phyloP scores from a whole-genome alignment of 768 basidiomycete genomes.

The Psilocybe cyanescens region DNA sequence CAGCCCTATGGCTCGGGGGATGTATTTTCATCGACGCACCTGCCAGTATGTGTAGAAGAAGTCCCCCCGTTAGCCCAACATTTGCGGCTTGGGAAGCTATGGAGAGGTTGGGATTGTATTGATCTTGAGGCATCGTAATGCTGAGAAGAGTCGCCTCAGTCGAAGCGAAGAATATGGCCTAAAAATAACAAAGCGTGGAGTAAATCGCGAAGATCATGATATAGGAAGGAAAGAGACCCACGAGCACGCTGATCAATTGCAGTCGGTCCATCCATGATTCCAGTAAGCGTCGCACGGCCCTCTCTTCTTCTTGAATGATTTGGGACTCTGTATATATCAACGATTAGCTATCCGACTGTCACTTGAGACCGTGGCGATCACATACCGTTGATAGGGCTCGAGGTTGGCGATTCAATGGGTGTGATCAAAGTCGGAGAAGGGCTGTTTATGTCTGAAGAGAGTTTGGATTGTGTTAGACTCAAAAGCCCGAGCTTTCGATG shows the following conservation, averaged over 20 bases:
- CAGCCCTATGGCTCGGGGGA: background rate
- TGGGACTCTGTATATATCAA: background rate
- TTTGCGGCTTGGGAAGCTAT: background rate
- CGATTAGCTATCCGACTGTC: background rate
- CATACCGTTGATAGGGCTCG: background rate
- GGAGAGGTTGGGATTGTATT: background rate
- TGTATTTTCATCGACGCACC: background rate
- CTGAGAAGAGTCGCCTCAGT: background rate
- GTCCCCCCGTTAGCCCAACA: background rate
- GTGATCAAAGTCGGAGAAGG: background rate
- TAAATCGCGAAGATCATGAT: background rate
- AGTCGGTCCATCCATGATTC: constrained; percentile 66
- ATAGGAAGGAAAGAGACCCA: constrained; percentile 29
- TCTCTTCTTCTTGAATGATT: background rate
- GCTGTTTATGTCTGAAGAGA: background rate
- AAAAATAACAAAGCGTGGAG: background rate
- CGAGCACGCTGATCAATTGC: constrained; percentile 62
- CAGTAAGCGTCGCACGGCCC: constrained; percentile 52
- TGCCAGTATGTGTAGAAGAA: constrained; percentile 1
- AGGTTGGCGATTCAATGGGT: background rate
- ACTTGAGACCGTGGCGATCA: background rate
- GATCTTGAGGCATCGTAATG: constrained; percentile 4
- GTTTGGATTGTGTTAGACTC: background rate
- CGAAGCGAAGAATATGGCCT: constrained; percentile 3
- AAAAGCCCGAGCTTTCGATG: background rate